A percentile compares a stretch with the other conserved stretches of the same genome.
These are phyloP conservation scores for Acer campestre DNA, from an alignment of 345 rosid species.

Conservation along the genomic window DNA sequence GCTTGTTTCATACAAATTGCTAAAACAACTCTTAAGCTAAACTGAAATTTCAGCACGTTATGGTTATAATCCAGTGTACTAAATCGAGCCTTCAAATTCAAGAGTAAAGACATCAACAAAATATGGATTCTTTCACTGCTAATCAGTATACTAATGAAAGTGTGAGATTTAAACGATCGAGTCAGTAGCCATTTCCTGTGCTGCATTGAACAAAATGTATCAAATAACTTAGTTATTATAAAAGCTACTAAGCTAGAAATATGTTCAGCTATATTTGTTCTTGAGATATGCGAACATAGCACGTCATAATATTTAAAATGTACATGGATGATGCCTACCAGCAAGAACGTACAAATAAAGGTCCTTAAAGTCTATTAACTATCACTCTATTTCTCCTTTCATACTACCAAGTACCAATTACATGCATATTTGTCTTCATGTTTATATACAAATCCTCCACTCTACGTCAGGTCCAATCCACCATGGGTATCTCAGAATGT, in stretches of 20 bases:
- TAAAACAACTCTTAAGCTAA: not conserved
- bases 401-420: too few species aligned
- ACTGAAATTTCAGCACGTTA: not conserved
- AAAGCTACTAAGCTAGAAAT: not conserved
- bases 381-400: too few species aligned
- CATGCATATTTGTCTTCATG: too few species aligned
- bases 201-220: not conserved
- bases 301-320: too few species aligned
- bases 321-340: too few species aligned
- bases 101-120: not conserved
- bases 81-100: not conserved
- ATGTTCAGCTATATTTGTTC: not conserved
- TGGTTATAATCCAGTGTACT: not conserved
- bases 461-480: too few species aligned
- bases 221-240: not conserved
- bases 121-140: not conserved
- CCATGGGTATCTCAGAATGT: too few species aligned
- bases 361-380: too few species aligned
- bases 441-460: too few species aligned
- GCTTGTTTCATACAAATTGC: not conserved
- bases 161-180: not conserved
- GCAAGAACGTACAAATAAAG: too few species aligned
- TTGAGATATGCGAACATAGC: not conserved
- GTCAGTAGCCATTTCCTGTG: conserved; percentile 1
- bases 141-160: not conserved